Conservation (phyloP, 208 protist species). For the Crithidia acanthocephali region DNA sequence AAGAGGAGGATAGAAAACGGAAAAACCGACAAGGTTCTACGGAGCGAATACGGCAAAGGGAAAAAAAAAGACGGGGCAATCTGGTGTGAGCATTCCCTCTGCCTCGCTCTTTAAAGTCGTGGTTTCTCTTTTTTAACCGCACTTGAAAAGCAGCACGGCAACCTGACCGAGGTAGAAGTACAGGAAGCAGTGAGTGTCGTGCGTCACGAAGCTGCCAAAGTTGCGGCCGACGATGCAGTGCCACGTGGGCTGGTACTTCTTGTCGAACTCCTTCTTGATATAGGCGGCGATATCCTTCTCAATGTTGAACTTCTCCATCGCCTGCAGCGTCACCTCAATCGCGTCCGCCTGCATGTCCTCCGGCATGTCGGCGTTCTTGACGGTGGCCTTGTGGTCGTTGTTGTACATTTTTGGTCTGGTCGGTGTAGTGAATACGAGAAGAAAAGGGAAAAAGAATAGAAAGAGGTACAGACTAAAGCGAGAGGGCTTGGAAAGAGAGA, state of each 20-base stretch:
- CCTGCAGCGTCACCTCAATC: conserved; percentile 97
- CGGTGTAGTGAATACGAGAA: not conserved
- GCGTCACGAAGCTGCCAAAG: conserved; percentile 99
- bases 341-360: conserved; percentile 98
- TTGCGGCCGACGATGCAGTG: conserved; percentile 99
- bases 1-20: not conserved
- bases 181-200: conserved; percentile 99
- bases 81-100: not conserved
- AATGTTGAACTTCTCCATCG: conserved; percentile 99
- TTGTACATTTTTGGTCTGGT: conserved; percentile 30
- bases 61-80: not conserved
- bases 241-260: conserved; percentile 99
- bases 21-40: not conserved
- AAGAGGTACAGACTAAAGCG: not conserved
- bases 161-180: conserved; percentile 99
- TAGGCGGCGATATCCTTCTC: conserved; percentile 99
- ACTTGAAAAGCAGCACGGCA: conserved; percentile 98
- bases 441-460: conserved; percentile 2
- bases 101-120: not conserved
- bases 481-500: not conserved
- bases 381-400: conserved; percentile 87
- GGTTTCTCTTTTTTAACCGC: conserved; percentile 52
- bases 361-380: conserved; percentile 97
- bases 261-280: conserved; percentile 99
- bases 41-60: not conserved